Percentiles rank a stretch among this genome's conserved stretches.
Evolutionary conservation across 2,329 filamentous ascomycete genomes (phyloP).

Genomic region (Colletotrichum spaethianum): DNA sequence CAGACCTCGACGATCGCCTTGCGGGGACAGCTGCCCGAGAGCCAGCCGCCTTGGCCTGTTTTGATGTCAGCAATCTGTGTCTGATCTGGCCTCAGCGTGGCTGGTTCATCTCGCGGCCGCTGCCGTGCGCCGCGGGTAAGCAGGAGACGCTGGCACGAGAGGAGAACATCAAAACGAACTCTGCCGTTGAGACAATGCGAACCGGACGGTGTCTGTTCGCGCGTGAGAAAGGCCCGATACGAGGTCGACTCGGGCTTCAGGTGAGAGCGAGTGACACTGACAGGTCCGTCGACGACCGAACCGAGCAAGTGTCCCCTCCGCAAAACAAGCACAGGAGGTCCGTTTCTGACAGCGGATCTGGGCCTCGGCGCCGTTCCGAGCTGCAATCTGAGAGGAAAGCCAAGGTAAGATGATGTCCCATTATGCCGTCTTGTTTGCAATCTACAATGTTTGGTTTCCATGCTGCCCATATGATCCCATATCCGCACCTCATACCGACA

Average conservation of each 20-base stretch:
- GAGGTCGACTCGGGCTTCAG: slow-evolving; percentile 14
- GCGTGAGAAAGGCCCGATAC: slow-evolving; percentile 19
- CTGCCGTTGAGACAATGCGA: neutral
- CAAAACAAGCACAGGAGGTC: neutral
- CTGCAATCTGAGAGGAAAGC: neutral
- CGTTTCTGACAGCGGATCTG: neutral
- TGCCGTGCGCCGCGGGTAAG: slow-evolving; percentile 22
- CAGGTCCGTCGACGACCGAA: slow-evolving; percentile 4
- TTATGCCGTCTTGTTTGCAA: slow-evolving; percentile 13
- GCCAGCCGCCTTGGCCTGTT: neutral
- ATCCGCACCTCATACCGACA: neutral
- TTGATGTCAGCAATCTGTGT: neutral
- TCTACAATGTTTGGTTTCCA: slow-evolving; percentile 5
- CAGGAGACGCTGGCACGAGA: neutral
- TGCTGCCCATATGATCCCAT: slow-evolving; percentile 2
- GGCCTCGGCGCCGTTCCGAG: slow-evolving; percentile 21
- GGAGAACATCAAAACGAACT: neutral
- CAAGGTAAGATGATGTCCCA: neutral
- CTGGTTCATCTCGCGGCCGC: slow-evolving; percentile 22
- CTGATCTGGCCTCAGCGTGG: slow-evolving; percentile 4
- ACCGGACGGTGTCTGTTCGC: neutral
- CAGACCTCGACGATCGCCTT: neutral
- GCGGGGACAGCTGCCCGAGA: neutral
- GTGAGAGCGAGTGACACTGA: slow-evolving; percentile 19
- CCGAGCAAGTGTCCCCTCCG: neutral